Evolutionary conservation across 208 protist species (phyloP).

Genomic region (Crithidia thermophila): DNA sequence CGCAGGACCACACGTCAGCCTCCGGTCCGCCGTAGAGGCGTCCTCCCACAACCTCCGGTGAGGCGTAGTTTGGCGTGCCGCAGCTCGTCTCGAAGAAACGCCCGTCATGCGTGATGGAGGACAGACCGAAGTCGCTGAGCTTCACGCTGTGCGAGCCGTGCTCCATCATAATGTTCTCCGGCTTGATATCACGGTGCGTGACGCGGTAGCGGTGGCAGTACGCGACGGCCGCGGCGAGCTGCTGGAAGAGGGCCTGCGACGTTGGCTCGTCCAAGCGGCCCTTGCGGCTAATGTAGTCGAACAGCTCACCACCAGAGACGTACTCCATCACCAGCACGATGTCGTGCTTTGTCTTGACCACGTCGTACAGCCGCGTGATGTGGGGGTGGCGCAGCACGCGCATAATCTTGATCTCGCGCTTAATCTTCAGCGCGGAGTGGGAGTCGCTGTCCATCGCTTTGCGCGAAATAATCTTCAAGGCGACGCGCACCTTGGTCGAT

Average conservation of each 20-base stretch:
- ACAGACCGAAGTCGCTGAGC: conserved; percentile 86
- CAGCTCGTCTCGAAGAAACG: conserved; percentile 89
- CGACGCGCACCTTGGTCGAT: conserved; percentile 85
- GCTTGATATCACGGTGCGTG: conserved; percentile 96
- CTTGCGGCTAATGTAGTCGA: conserved; percentile 97
- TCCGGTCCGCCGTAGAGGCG: conserved; percentile 77
- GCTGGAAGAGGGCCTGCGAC: conserved; percentile 95
- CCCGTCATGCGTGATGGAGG: conserved; percentile 77
- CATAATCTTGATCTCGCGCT: conserved; percentile 97
- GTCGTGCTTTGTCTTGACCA: conserved; percentile 96
- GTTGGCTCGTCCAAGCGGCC: conserved; percentile 92
- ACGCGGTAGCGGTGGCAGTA: conserved; percentile 97
- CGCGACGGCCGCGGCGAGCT: conserved; percentile 97
- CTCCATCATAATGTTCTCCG: conserved; percentile 95
- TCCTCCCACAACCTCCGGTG: conserved; percentile 82
- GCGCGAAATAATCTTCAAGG: conserved; percentile 80
- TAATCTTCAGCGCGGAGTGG: conserved; percentile 90
- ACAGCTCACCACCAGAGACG: conserved; percentile 97
- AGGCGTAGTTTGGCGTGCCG: conserved; percentile 88
- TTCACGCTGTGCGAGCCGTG: conserved; percentile 72
- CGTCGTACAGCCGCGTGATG: conserved; percentile 97
- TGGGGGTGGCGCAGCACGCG: conserved; percentile 97
- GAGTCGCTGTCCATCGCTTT: conserved; percentile 74
- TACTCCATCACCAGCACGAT: conserved; percentile 99
- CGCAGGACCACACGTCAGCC: conserved; percentile 88